Evolutionary conservation across 2,329 filamentous ascomycete species (phyloP).

Genomic region (Colletotrichum chrysophilum): DNA sequence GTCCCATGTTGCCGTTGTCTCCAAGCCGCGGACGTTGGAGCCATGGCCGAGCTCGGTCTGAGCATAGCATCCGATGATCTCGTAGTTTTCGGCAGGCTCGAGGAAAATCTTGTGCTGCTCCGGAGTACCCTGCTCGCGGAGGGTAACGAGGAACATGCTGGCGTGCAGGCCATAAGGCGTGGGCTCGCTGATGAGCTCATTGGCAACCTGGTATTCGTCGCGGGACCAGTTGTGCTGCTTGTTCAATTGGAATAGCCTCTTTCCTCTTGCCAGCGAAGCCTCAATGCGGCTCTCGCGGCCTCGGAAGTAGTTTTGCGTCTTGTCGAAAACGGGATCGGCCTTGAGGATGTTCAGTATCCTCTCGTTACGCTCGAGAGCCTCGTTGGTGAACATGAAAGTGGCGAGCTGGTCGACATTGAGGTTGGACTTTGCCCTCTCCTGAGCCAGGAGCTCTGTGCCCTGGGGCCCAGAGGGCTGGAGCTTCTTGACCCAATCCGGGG

Average conservation of each 20-base stretch:
- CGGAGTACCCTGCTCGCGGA: slow-evolving; percentile 73
- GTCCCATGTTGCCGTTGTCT: slow-evolving; percentile 78
- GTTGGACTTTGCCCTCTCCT: slow-evolving; percentile 71
- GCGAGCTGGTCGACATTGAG: slow-evolving; percentile 71
- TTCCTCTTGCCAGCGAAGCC: slow-evolving; percentile 71
- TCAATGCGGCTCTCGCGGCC: slow-evolving; percentile 73
- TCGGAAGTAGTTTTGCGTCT: slow-evolving; percentile 78
- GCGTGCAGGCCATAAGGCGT: slow-evolving; percentile 78
- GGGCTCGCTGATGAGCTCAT: slow-evolving; percentile 74
- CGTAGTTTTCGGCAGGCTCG: slow-evolving; percentile 70
- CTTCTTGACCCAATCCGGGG: slow-evolving; percentile 26
- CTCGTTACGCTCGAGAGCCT: slow-evolving; percentile 64
- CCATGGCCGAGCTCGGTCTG: slow-evolving; percentile 84
- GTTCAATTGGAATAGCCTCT: slow-evolving; percentile 71
- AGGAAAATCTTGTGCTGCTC: slow-evolving; percentile 78
- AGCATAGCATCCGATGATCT: slow-evolving; percentile 80
- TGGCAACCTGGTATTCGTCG: slow-evolving; percentile 69
- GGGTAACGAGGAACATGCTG: slow-evolving; percentile 55
- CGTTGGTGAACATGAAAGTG: slow-evolving; percentile 71
- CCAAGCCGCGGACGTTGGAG: slow-evolving; percentile 75
- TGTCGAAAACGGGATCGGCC: slow-evolving; percentile 75
- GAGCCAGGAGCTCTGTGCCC: slow-evolving; percentile 70
- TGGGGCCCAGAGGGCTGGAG: slow-evolving; percentile 61
- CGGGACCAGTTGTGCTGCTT: slow-evolving; percentile 71
- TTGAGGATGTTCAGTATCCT: slow-evolving; percentile 69